These are phyloP conservation scores for Carpinus viminea DNA, from an alignment of 306 rosid genomes.

Conservation along the genomic window DNA sequence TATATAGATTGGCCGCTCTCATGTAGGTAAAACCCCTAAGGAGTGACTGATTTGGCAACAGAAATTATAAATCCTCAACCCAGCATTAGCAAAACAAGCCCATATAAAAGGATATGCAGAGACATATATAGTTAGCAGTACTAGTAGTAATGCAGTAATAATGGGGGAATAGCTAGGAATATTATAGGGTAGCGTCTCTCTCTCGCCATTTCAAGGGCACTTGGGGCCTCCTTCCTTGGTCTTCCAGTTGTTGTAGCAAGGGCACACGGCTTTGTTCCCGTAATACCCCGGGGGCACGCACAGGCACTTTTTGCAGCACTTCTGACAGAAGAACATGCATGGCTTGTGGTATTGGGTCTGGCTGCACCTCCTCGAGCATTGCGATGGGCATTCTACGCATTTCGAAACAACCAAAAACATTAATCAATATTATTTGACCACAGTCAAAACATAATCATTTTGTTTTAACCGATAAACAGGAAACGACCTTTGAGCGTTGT, in stretches of 20 bases:
- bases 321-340: slow-evolving; percentile 85
- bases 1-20: slow-evolving; percentile 25
- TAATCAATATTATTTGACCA: too few relatives aligned
- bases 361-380: slow-evolving; percentile 71
- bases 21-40: slow-evolving; percentile 11
- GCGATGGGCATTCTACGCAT: slow-evolving; percentile 79
- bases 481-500: too few relatives aligned
- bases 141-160: not conserved
- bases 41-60: slow-evolving; percentile 17
- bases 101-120: slow-evolving; percentile 5
- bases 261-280: slow-evolving; percentile 85
- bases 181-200: too few relatives aligned
- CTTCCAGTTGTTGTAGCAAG: slow-evolving; percentile 97
- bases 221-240: slow-evolving; percentile 89
- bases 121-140: not conserved
- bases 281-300: slow-evolving; percentile 93
- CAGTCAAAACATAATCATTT: not conserved
- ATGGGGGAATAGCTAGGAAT: too few relatives aligned
- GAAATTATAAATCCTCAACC: not conserved
- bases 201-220: slow-evolving; percentile 53
- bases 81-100: not conserved
- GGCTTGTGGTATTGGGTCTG: slow-evolving; percentile 82
- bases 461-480: not conserved
- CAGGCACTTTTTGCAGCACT: slow-evolving; percentile 78
- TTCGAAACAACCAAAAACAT: not conserved